Percentiles rank a stretch among this genome's conserved stretches.
Conservation (phyloP, 2,329 filamentous ascomycete genomes). For the Colletotrichum sansevieriae region DNA sequence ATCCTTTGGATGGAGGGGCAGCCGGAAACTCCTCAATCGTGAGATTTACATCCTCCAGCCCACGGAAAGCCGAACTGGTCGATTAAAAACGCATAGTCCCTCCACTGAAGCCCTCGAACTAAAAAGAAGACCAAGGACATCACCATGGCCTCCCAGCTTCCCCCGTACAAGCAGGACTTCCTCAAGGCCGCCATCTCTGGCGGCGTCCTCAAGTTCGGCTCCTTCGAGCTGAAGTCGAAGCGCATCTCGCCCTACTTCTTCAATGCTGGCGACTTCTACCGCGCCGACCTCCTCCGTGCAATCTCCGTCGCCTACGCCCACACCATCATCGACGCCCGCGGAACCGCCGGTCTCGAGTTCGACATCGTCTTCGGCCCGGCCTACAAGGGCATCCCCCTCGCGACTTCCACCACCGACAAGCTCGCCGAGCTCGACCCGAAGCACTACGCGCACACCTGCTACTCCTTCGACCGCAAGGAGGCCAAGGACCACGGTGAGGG, state of each 20-base stretch:
- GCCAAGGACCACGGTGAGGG: slow-evolving; percentile 97
- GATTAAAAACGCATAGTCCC: slow-evolving; percentile 5
- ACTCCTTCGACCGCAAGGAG: slow-evolving; percentile 96
- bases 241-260: slow-evolving; percentile 97
- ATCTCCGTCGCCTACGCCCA: slow-evolving; percentile 86
- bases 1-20: slow-evolving; percentile 35
- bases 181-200: slow-evolving; percentile 76
- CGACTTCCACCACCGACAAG: slow-evolving; percentile 80
- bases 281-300: slow-evolving; percentile 79
- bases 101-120: not conserved
- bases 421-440: slow-evolving; percentile 76
- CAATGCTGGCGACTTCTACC: slow-evolving; percentile 93
- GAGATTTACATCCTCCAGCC: slow-evolving; percentile 30
- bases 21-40: slow-evolving; percentile 4
- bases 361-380: slow-evolving; percentile 94
- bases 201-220: slow-evolving; percentile 83
- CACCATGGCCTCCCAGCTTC: slow-evolving; percentile 60
- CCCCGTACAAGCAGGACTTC: slow-evolving; percentile 79
- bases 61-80: slow-evolving; percentile 31
- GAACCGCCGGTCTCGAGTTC: slow-evolving; percentile 65
- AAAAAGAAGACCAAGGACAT: slow-evolving; percentile 5
- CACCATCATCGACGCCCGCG: slow-evolving; percentile 66
- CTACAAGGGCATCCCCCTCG: slow-evolving; percentile 97
- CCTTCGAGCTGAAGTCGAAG: slow-evolving; percentile 92
- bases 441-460: slow-evolving; percentile 78